Conservation (phyloP, 2,329 filamentous ascomycete species). For the Pyricularia grisea region DNA sequence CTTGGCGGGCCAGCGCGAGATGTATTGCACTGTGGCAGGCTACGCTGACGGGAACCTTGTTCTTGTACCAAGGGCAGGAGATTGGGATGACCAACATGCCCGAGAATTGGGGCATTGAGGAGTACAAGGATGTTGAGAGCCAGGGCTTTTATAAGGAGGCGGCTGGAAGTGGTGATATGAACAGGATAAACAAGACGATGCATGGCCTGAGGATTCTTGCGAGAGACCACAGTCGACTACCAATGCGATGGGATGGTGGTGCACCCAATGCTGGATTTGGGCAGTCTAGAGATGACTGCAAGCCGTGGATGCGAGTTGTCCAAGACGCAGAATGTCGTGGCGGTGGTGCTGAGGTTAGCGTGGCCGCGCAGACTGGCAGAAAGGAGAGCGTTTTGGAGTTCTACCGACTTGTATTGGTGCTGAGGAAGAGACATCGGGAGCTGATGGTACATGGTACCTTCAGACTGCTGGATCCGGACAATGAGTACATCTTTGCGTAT, state of each 20-base stretch:
- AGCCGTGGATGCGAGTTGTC: slow-evolving; percentile 45
- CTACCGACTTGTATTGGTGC: slow-evolving; percentile 45
- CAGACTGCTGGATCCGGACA: slow-evolving; percentile 36
- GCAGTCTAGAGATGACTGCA: slow-evolving; percentile 30
- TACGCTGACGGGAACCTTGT: slow-evolving; percentile 42
- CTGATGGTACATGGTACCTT: slow-evolving; percentile 55
- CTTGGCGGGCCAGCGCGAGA: slow-evolving; percentile 36
- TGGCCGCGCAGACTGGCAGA: slow-evolving; percentile 33
- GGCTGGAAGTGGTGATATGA: slow-evolving; percentile 17
- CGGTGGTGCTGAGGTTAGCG: slow-evolving; percentile 37
- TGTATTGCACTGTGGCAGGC: slow-evolving; percentile 41
- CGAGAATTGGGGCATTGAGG: slow-evolving; percentile 33
- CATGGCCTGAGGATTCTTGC: slow-evolving; percentile 47
- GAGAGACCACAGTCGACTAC: slow-evolving; percentile 57
- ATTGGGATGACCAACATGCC: slow-evolving; percentile 50
- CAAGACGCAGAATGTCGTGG: slow-evolving; percentile 43
- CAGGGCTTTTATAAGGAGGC: slow-evolving; percentile 32
- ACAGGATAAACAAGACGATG: slow-evolving; percentile 34
- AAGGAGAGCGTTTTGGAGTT: slow-evolving; percentile 44
- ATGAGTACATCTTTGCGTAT: slow-evolving; percentile 34
- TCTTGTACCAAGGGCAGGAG: slow-evolving; percentile 53
- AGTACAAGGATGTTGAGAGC: slow-evolving; percentile 39
- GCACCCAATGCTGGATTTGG: slow-evolving; percentile 49
- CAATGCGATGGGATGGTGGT: slow-evolving; percentile 54
- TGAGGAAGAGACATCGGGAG: slow-evolving; percentile 46